Evolutionary conservation across 176 grass and related monocot species (phyloP).

Genomic region (Chrysopogon serrulatus): DNA sequence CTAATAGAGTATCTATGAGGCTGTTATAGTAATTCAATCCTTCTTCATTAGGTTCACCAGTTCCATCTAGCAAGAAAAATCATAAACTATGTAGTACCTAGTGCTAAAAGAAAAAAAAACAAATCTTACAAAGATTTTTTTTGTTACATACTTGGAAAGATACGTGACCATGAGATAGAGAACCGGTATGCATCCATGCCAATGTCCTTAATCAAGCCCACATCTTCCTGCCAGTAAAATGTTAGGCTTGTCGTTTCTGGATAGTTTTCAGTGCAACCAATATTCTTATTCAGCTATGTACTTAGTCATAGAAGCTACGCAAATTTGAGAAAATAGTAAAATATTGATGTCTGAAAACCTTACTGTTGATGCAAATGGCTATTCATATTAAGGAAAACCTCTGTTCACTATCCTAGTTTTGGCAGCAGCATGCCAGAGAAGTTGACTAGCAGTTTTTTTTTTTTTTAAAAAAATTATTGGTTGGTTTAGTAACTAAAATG

Average conservation of each 20-base stretch:
- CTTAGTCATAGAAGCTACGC: not conserved
- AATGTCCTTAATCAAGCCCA: constrained; percentile 79
- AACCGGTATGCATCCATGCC: constrained; percentile 93
- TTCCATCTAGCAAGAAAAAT: constrained; percentile 70
- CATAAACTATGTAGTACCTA: constrained; percentile 5
- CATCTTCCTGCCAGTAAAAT: constrained; percentile 61
- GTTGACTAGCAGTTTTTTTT: not conserved
- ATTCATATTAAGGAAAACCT: not conserved
- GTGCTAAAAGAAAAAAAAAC: not conserved
- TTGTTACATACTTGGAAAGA: constrained; percentile 85
- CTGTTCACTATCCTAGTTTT: not conserved
- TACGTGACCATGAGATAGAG: constrained; percentile 95
- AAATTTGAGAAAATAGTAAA: not conserved
- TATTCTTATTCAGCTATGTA: not conserved
- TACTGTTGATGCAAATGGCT: not conserved
- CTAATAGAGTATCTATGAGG: constrained; percentile 70
- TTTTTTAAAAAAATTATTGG: not conserved
- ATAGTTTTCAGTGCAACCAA: not conserved
- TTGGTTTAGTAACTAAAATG: not conserved
- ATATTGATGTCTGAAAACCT: not conserved
- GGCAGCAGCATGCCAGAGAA: not conserved
- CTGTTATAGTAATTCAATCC: constrained; percentile 83
- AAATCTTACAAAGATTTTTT: constrained; percentile 4
- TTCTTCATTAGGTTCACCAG: constrained; percentile 80
- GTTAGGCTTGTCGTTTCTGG: not conserved